Evolutionary conservation across 306 rosid species (phyloP).

Genomic region (Medicago lupulina): DNA sequence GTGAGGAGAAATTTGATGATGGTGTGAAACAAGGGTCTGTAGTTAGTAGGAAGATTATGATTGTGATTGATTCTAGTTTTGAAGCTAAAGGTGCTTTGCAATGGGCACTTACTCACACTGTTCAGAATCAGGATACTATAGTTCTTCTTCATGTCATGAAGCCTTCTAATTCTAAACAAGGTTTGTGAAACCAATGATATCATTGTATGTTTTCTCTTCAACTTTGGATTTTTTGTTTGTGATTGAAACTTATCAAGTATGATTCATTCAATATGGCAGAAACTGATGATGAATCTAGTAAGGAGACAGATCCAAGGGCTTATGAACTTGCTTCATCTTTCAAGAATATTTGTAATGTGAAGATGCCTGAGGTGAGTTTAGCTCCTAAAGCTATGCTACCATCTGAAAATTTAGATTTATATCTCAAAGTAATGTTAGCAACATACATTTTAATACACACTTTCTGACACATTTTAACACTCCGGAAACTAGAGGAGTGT

Average conservation of each 20-base stretch:
- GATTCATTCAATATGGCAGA: slow-evolving; percentile 40
- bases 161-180: slow-evolving; percentile 68
- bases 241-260: slow-evolving; percentile 16
- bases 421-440: neutral
- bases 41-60: slow-evolving; percentile 76
- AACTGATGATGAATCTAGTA: slow-evolving; percentile 56
- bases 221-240: neutral
- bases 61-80: slow-evolving; percentile 89
- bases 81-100: slow-evolving; percentile 88
- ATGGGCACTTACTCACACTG: slow-evolving; percentile 90
- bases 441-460: too few relatives aligned
- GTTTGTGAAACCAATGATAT: slow-evolving; percentile 51
- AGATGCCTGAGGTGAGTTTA: slow-evolving; percentile 82
- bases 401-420: neutral
- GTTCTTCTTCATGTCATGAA: slow-evolving; percentile 79
- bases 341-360: slow-evolving; percentile 64
- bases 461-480: neutral
- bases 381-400: neutral
- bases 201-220: slow-evolving; percentile 17
- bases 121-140: slow-evolving; percentile 76
- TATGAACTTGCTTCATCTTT: slow-evolving; percentile 70
- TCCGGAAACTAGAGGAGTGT: neutral
- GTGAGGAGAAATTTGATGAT: slow-evolving; percentile 44
- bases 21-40: slow-evolving; percentile 52
- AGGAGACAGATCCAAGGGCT: slow-evolving; percentile 64